A percentile compares a stretch with the other conserved stretches of the same genome.
Conservation (phyloP, 2,329 filamentous ascomycete genomes). For the Paracoccidioides lutzii region DNA sequence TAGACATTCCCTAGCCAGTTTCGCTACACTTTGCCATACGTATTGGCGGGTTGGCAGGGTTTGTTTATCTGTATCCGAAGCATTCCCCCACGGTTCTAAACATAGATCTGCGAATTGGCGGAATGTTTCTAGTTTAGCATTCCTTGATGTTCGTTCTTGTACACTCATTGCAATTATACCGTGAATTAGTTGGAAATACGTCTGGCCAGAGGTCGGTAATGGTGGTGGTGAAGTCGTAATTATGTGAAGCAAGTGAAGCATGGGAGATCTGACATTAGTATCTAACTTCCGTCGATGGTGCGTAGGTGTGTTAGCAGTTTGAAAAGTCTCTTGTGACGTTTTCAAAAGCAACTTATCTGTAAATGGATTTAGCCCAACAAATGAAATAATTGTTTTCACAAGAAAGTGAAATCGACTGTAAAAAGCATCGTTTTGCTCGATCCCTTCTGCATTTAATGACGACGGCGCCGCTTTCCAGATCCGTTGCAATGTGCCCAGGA, state of each 20-base stretch:
- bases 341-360: conserved; percentile 37
- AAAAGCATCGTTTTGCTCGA: conserved; percentile 25
- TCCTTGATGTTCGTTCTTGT: conserved; percentile 22
- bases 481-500: conserved; percentile 55
- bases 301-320: conserved; percentile 29
- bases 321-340: conserved; percentile 45
- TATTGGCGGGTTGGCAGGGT: conserved; percentile 9
- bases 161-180: conserved; percentile 23
- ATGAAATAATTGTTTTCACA: conserved; percentile 37
- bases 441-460: conserved; percentile 21
- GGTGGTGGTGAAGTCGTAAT: conserved; percentile 16
- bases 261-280: conserved; percentile 23
- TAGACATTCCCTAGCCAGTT: conserved; percentile 25
- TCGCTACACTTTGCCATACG: conserved; percentile 27
- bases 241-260: conserved; percentile 27
- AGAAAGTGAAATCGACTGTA: conserved; percentile 41
- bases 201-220: conserved; percentile 11
- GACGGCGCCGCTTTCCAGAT: conserved; percentile 52
- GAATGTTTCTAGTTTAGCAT: conserved; percentile 26
- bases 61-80: neutral
- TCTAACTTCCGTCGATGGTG: conserved; percentile 18
- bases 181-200: conserved; percentile 20
- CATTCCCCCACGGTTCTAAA: conserved; percentile 8
- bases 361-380: conserved; percentile 38
- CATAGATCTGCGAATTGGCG: conserved; percentile 25